Evolutionary conservation across 2,329 filamentous ascomycete species (phyloP).

Genomic region (Apiospora hydei): DNA sequence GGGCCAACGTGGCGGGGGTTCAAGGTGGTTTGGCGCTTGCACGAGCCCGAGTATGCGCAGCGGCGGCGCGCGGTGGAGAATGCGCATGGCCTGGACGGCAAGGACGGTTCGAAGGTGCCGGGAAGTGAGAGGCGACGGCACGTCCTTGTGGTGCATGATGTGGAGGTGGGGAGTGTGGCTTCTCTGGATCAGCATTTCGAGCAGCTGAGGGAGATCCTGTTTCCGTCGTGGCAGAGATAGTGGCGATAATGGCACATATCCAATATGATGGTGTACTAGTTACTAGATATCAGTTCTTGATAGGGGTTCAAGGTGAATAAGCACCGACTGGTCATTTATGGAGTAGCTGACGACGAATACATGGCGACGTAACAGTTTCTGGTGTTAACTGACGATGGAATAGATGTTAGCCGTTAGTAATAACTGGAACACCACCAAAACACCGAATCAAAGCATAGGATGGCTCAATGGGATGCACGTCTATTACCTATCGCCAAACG

Average conservation of each 20-base stretch:
- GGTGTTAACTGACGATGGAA: neutral
- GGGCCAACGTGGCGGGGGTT: neutral
- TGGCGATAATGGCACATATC: neutral
- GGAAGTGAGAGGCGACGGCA: no score
- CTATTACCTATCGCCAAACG: neutral
- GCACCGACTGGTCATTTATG: neutral
- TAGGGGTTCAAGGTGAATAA: neutral
- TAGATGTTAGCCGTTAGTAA: neutral
- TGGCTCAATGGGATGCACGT: neutral
- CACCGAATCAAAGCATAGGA: neutral
- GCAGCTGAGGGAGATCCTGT: constrained; percentile 2
- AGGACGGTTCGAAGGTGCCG: neutral
- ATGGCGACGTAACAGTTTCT: neutral
- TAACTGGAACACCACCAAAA: neutral
- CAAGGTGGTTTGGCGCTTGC: neutral
- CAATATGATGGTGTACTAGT: no score
- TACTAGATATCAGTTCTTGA: neutral
- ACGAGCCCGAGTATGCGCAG: neutral
- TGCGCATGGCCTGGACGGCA: neutral
- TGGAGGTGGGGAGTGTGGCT: neutral
- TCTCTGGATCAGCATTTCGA: neutral
- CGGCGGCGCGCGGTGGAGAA: neutral
- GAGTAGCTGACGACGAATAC: neutral
- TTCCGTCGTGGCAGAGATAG: neutral
- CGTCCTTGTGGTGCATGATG: neutral